phyloP scores from a whole-genome alignment of 495 filamentous ascomycete species.

The Hypomontagnella monticulosa region DNA sequence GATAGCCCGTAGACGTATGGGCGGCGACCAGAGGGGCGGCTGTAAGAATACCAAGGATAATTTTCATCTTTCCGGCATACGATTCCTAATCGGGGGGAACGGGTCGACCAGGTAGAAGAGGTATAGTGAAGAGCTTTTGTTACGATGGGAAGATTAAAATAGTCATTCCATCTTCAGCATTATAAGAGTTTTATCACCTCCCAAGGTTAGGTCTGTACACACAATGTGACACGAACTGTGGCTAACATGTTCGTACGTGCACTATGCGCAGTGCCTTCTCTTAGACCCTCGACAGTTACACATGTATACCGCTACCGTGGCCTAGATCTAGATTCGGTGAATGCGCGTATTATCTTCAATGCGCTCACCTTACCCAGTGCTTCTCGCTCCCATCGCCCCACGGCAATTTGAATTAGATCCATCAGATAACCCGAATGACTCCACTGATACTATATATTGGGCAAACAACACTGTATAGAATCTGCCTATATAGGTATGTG shows the following conservation, averaged over 20 bases:
- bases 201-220: not conserved
- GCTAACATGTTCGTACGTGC: not conserved
- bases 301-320: not conserved
- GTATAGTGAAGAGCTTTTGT: too few relatives aligned
- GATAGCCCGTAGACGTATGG: slow-evolving; percentile 2
- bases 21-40: slow-evolving; percentile 3
- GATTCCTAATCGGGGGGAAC: not conserved
- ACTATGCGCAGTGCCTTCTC: too few relatives aligned
- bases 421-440: too few relatives aligned
- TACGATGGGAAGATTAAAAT: not conserved
- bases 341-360: not conserved
- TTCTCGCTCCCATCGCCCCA: too few relatives aligned
- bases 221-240: not conserved
- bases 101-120: too few relatives aligned
- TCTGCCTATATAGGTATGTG: too few relatives aligned
- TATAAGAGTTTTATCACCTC: too few relatives aligned
- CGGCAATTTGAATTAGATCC: too few relatives aligned
- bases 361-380: too few relatives aligned
- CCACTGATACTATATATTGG: too few relatives aligned
- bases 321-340: not conserved
- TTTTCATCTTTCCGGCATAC: slow-evolving; percentile 4
- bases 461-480: too few relatives aligned
- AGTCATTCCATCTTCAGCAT: not conserved
- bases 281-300: not conserved
- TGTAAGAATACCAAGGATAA: not conserved